Evolutionary conservation across 331 rosid genomes (phyloP).

Genomic region (Telfairia occidentalis): DNA sequence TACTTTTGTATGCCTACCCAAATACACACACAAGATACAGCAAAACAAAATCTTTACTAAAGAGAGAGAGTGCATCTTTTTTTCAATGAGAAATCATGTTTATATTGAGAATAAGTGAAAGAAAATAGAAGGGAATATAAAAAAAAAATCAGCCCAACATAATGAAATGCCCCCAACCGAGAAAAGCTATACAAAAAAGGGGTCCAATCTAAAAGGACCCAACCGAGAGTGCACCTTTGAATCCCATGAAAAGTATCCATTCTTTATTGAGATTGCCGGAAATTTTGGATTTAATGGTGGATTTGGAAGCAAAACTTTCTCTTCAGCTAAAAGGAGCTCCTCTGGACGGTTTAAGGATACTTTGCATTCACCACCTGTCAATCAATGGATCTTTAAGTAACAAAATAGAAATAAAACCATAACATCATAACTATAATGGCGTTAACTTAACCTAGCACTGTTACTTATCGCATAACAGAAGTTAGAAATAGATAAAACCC

Average conservation of each 20-base stretch:
- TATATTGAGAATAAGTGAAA: too few species aligned
- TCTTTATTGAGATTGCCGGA: constrained; percentile 74
- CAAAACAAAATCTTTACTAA: not conserved
- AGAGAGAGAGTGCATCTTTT: too few species aligned
- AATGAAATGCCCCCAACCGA: too few species aligned
- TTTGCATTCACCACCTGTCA: constrained; percentile 82
- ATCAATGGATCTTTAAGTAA: constrained; percentile 18
- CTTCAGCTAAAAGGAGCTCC: constrained; percentile 82
- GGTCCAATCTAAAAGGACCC: too few species aligned
- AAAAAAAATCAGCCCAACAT: too few species aligned
- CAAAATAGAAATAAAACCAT: constrained; percentile 1
- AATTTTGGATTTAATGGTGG: constrained; percentile 62
- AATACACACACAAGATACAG: not conserved
- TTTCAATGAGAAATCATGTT: too few species aligned
- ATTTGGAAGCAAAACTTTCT: constrained; percentile 70
- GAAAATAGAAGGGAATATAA: too few species aligned
- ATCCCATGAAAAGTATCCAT: constrained; percentile 91
- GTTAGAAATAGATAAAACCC: not conserved
- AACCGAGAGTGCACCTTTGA: constrained; percentile 44
- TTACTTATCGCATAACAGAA: not conserved
- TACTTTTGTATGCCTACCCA: not conserved
- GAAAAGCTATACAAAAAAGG: too few species aligned
- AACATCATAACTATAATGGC: not conserved
- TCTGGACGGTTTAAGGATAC: constrained; percentile 83
- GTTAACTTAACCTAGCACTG: not conserved